Evolutionary conservation across 169 alveolate species (phyloP).

Genomic region (Cryptosporidium muris): DNA sequence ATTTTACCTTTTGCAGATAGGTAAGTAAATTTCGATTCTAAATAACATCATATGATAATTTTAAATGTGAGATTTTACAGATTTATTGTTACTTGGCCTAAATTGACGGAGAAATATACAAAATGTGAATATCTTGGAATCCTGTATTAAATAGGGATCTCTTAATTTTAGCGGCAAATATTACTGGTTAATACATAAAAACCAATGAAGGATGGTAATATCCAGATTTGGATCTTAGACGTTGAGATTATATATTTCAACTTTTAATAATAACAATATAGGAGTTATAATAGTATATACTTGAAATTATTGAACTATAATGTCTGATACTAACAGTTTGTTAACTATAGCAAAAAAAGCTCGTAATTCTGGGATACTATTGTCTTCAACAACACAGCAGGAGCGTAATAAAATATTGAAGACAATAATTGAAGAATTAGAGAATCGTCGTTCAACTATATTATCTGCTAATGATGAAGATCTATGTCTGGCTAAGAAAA

Average conservation of each 20-base stretch:
- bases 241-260: background rate
- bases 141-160: conserved; percentile 6
- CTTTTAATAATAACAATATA: background rate
- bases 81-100: conserved; percentile 61
- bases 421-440: conserved; percentile 26
- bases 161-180: background rate
- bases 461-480: conserved; percentile 44
- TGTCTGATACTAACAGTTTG: background rate
- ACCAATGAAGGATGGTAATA: no score
- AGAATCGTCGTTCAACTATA: conserved; percentile 10
- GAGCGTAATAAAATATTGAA: conserved; percentile 61
- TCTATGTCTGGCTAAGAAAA: conserved; percentile 41
- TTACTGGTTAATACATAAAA: no score
- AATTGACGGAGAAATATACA: conserved; percentile 19
- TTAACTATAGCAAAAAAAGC: conserved; percentile 11
- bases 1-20: conserved; percentile 80
- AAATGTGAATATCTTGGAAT: conserved; percentile 62
- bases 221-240: background rate
- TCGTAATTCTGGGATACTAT: conserved; percentile 31
- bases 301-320: background rate
- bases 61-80: conserved; percentile 1
- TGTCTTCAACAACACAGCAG: conserved; percentile 26
- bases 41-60: background rate
- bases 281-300: background rate
- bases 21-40: conserved; percentile 47